Percentiles rank a stretch among this genome's conserved stretches.
phyloP scores from a whole-genome alignment of 2,329 filamentous ascomycete species.

The Penicillium sp. region DNA sequence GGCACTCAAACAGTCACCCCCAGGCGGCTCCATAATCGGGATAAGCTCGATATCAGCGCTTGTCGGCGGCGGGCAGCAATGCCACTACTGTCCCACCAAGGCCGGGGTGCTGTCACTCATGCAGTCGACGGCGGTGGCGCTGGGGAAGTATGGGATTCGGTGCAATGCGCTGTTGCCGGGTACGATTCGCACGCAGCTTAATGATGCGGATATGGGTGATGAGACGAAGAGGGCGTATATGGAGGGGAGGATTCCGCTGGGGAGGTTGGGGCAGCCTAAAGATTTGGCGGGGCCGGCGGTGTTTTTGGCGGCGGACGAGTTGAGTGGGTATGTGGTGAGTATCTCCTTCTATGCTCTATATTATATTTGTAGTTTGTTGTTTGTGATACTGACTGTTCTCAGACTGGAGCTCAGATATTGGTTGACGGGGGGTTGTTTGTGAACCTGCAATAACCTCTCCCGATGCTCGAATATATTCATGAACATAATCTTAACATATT shows the following conservation, averaged over 20 bases:
- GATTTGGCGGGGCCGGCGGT: constrained; percentile 82
- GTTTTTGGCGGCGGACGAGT: constrained; percentile 72
- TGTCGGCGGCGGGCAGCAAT: constrained; percentile 68
- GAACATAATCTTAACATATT: background rate
- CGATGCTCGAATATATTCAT: background rate
- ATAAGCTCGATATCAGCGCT: constrained; percentile 40
- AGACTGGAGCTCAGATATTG: constrained; percentile 73
- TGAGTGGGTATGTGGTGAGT: constrained; percentile 69
- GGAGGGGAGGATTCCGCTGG: constrained; percentile 76
- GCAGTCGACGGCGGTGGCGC: constrained; percentile 75
- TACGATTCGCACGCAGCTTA: constrained; percentile 78
- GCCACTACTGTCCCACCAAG: constrained; percentile 86
- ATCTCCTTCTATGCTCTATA: background rate
- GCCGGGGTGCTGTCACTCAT: constrained; percentile 76
- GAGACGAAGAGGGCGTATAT: constrained; percentile 70
- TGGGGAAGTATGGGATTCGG: constrained; percentile 70
- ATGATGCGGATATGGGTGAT: constrained; percentile 75
- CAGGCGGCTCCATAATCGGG: constrained; percentile 70
- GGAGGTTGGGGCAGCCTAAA: constrained; percentile 64
- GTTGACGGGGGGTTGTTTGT: constrained; percentile 90
- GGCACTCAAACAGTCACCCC: constrained; percentile 64
- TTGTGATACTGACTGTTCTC: background rate
- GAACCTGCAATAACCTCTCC: constrained; percentile 64
- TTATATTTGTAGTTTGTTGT: background rate
- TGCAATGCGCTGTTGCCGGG: constrained; percentile 83